Conservation (phyloP, 305 asterid species). For the Coffea humblotiana region DNA sequence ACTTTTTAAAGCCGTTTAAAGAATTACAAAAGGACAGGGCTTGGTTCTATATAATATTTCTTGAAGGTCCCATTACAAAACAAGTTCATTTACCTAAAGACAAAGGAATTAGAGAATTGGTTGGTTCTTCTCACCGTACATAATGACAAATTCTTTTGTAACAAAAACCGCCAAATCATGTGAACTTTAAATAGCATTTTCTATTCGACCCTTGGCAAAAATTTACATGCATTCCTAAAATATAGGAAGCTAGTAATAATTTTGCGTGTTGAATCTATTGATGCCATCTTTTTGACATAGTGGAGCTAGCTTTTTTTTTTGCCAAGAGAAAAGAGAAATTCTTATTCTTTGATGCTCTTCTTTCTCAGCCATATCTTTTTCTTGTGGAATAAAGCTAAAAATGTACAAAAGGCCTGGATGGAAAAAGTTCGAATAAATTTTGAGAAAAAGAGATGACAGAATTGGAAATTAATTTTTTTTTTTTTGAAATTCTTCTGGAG, state of each 20-base stretch:
- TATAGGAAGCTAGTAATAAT: slow-evolving; percentile 23
- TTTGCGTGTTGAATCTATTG: background rate
- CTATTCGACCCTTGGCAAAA: background rate
- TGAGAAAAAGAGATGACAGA: slow-evolving; percentile 5
- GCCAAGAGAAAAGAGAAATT: slow-evolving; percentile 32
- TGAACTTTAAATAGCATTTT: slow-evolving; percentile 1
- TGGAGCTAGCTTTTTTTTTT: slow-evolving; percentile 31
- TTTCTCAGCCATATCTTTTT: slow-evolving; percentile 46
- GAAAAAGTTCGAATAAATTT: slow-evolving; percentile 13
- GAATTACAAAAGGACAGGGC: slow-evolving; percentile 6
- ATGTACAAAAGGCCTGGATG: slow-evolving; percentile 27
- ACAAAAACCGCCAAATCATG: slow-evolving; percentile 9
- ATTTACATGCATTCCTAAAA: background rate
- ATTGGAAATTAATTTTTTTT: background rate
- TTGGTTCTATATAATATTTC: background rate
- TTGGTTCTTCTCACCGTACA: background rate
- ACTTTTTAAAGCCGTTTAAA: slow-evolving; percentile 14
- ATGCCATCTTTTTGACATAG: slow-evolving; percentile 33
- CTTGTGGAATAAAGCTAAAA: slow-evolving; percentile 50
- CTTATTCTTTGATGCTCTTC: slow-evolving; percentile 66
- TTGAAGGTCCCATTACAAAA: background rate
- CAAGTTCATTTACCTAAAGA: slow-evolving; percentile 4
- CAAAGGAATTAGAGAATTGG: background rate
- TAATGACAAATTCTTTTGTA: slow-evolving; percentile 11
- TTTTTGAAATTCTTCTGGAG: background rate